Conservation (phyloP, 176 grass and related monocot species). For the Carex parvula region DNA sequence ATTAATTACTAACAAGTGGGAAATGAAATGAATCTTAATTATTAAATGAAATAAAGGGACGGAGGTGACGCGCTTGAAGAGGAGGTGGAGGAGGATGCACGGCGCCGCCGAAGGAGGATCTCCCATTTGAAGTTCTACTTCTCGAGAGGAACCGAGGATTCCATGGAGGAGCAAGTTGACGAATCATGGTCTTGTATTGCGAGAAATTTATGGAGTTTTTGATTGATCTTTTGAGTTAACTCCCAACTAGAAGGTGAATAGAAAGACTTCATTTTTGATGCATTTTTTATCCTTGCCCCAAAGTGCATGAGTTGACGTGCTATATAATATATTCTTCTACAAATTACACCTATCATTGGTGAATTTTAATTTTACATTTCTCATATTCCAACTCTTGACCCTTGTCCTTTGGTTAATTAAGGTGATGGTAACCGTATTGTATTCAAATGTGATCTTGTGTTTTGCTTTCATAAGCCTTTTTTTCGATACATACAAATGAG, state of each 20-base stretch:
- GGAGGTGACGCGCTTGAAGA: too few relatives aligned
- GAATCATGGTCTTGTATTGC: conserved; percentile 93
- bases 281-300: too few relatives aligned
- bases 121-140: too few relatives aligned
- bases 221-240: conserved; percentile 79
- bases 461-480: background rate
- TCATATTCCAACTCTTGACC: background rate
- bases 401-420: too few relatives aligned
- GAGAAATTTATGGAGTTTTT: conserved; percentile 98
- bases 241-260: conserved; percentile 81
- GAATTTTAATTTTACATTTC: conserved; percentile 2
- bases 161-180: conserved; percentile 49
- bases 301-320: background rate
- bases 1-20: too few relatives aligned
- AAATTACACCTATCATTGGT: background rate
- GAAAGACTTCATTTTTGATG: background rate
- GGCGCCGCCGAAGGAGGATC: too few relatives aligned
- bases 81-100: too few relatives aligned
- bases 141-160: too few relatives aligned
- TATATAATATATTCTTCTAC: background rate
- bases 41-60: too few relatives aligned
- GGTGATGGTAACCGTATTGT: too few relatives aligned
- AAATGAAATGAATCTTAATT: too few relatives aligned
- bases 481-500: background rate
- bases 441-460: background rate